Conservation (phyloP, 345 rosid species). For the Pistacia vera region DNA sequence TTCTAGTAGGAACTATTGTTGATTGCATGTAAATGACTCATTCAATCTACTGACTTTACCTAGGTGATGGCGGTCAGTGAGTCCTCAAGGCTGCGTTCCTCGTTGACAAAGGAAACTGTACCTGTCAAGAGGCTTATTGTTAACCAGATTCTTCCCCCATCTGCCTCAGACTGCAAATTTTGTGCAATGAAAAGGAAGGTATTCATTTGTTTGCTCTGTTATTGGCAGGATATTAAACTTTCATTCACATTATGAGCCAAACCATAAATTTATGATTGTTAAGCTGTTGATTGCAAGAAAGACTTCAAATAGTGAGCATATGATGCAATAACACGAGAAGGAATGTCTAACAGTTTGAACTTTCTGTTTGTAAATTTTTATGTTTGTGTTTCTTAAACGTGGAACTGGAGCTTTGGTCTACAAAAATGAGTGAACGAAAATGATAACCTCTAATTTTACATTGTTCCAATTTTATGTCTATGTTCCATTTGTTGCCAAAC, state of each 20-base stretch:
- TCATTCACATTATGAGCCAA: neutral
- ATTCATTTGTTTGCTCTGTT: slow-evolving; percentile 10
- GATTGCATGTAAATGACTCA: slow-evolving; percentile 1
- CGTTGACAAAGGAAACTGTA: slow-evolving; percentile 85
- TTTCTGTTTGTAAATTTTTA: neutral
- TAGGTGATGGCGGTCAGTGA: slow-evolving; percentile 96
- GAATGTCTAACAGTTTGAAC: neutral
- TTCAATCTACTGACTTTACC: slow-evolving; percentile 12
- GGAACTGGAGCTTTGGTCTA: neutral
- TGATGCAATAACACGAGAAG: neutral
- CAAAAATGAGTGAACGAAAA: too few species aligned
- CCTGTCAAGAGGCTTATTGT: slow-evolving; percentile 89
- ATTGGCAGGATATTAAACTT: neutral
- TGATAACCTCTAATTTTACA: neutral
- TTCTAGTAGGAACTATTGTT: too few species aligned
- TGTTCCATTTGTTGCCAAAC: too few species aligned
- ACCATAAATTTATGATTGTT: neutral
- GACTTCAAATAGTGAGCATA: neutral
- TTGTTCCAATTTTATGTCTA: neutral
- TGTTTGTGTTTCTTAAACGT: neutral
- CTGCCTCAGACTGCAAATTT: slow-evolving; percentile 92
- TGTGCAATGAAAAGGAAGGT: slow-evolving; percentile 98
- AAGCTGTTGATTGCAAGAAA: neutral
- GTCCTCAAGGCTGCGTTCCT: slow-evolving; percentile 80
- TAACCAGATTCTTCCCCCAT: slow-evolving; percentile 93